phyloP scores from a whole-genome alignment of 2,329 filamentous ascomycete species.

The Pestalotiopsis sp. region DNA sequence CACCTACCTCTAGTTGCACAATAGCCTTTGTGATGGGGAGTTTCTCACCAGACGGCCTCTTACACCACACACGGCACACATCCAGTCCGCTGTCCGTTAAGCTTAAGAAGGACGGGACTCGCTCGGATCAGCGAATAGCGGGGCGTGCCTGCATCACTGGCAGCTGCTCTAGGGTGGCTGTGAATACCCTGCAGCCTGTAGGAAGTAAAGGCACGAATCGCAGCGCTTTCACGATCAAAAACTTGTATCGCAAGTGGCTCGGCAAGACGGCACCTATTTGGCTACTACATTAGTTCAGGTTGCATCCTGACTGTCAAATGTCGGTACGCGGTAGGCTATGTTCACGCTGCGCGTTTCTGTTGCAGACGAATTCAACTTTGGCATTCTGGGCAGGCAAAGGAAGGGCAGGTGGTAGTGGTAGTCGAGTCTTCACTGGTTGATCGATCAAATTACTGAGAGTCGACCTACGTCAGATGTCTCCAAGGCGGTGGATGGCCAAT shows the following conservation, averaged over 20 bases:
- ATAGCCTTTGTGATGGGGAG: not conserved
- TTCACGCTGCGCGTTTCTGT: too few species aligned
- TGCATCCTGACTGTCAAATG: not conserved
- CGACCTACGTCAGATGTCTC: not conserved
- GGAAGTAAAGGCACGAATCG: not conserved
- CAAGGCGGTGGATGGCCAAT: not conserved
- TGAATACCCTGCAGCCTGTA: not conserved
- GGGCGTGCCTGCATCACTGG: conserved; percentile 8
- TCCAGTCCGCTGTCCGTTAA: not conserved
- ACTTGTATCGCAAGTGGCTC: not conserved
- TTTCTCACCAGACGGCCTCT: not conserved
- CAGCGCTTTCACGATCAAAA: not conserved
- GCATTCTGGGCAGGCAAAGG: too few species aligned
- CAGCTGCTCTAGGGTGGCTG: conserved; percentile 10
- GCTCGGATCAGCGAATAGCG: conserved; percentile 6
- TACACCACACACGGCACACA: not conserved
- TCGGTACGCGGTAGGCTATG: not conserved
- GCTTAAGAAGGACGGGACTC: not conserved
- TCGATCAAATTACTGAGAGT: too few species aligned
- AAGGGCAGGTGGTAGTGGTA: too few species aligned
- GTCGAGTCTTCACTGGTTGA: too few species aligned
- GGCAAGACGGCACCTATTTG: not conserved
- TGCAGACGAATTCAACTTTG: too few species aligned
- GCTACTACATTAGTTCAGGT: not conserved
- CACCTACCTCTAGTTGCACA: too few species aligned